Evolutionary conservation across 2,329 filamentous ascomycete species (phyloP).

Genomic region (Colletotrichum cereale): DNA sequence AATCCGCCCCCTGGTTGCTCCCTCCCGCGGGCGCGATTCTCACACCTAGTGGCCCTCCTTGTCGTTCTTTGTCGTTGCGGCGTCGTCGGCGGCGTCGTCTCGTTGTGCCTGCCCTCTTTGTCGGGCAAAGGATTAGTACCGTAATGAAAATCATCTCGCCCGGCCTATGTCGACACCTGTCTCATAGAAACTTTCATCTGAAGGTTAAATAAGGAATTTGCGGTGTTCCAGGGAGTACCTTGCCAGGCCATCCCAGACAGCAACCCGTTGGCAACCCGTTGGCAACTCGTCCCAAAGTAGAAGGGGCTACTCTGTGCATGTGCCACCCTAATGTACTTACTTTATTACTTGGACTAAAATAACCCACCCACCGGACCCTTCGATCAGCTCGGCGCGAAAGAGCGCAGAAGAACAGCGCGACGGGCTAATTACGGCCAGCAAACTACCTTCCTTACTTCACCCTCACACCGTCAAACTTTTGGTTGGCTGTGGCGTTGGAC

Average conservation of each 20-base stretch:
- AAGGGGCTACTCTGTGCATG: neutral
- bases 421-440: slow-evolving; percentile 1
- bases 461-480: slow-evolving; percentile 24
- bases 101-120: slow-evolving; percentile 12
- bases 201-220: slow-evolving; percentile 22
- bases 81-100: neutral
- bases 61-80: slow-evolving; percentile 19
- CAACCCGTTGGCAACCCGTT: slow-evolving; percentile 28
- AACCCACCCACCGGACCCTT: neutral
- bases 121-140: neutral
- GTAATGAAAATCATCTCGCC: neutral
- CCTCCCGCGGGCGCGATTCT: slow-evolving; percentile 21
- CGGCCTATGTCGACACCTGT: neutral
- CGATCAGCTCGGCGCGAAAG: slow-evolving; percentile 5
- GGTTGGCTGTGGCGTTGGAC: slow-evolving; percentile 33
- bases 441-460: neutral
- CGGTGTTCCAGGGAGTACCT: slow-evolving; percentile 4
- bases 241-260: slow-evolving; percentile 34
- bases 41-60: neutral
- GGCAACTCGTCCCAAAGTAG: slow-evolving; percentile 22
- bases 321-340: neutral
- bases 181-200: slow-evolving; percentile 9
- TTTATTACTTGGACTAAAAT: neutral
- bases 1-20: slow-evolving; percentile 28
- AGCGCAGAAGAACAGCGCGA: slow-evolving; percentile 14